These are phyloP conservation scores for Cryptococcus sp. DNA, from an alignment of 1,284 basidiomycete species.

Conservation along the genomic window DNA sequence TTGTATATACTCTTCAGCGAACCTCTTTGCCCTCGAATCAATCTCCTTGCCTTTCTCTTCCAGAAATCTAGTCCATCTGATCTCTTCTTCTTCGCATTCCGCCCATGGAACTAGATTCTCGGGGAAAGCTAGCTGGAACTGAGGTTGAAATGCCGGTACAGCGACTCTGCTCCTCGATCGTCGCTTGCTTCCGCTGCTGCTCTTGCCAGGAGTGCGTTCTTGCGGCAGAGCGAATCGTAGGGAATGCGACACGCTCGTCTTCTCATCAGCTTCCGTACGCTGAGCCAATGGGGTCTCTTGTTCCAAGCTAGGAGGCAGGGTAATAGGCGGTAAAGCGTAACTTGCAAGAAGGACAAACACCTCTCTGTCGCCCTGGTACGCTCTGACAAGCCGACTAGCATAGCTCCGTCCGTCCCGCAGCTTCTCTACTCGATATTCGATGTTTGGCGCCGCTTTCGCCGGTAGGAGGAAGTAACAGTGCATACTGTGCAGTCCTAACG, in stretches of 20 bases:
- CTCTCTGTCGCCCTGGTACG: conserved; percentile 70
- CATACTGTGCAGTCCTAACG: conserved; percentile 61
- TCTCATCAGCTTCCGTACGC: background rate
- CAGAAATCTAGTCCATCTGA: conserved; percentile 53
- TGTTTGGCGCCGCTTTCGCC: conserved; percentile 72
- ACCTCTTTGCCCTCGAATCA: conserved; percentile 24
- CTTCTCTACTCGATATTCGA: conserved; percentile 83
- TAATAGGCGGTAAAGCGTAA: conserved; percentile 68
- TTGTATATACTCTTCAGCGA: conserved; percentile 55
- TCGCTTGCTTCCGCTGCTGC: background rate
- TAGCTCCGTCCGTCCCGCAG: conserved; percentile 64
- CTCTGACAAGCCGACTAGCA: conserved; percentile 65
- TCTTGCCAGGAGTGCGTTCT: conserved; percentile 1
- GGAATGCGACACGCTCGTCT: conserved; percentile 22
- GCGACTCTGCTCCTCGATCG: conserved; percentile 7
- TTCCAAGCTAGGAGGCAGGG: conserved; percentile 4
- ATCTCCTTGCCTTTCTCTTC: conserved; percentile 20
- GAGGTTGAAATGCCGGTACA: conserved; percentile 21
- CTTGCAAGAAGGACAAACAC: conserved; percentile 85
- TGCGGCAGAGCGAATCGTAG: conserved; percentile 23
- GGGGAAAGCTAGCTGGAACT: conserved; percentile 41
- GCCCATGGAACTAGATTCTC: conserved; percentile 62
- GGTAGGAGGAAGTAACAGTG: conserved; percentile 59
- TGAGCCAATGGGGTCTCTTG: background rate
- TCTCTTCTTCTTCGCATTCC: conserved; percentile 64